These are phyloP conservation scores for Boletus tomentosulus DNA, from an alignment of 768 basidiomycete genomes.

Conservation along the genomic window DNA sequence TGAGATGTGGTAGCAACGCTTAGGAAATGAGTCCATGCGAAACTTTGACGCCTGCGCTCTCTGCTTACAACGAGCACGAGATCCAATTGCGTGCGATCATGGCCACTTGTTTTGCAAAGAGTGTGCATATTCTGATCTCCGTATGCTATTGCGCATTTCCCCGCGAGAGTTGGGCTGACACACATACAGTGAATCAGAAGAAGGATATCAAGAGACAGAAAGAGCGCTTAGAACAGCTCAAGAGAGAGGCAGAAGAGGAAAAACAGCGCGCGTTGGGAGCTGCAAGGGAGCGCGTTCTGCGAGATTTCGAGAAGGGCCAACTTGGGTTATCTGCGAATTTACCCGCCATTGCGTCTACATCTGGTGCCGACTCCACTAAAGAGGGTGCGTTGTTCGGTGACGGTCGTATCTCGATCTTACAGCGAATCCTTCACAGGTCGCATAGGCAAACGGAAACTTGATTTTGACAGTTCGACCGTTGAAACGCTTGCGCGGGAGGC, in stretches of 20 bases:
- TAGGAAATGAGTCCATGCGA: conserved; percentile 89
- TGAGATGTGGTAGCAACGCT: conserved; percentile 26
- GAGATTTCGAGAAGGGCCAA: conserved; percentile 87
- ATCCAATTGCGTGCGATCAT: conserved; percentile 76
- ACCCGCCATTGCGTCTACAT: conserved; percentile 34
- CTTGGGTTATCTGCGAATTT: conserved; percentile 55
- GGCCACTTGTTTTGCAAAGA: conserved; percentile 97
- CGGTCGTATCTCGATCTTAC: not conserved
- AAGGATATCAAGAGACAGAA: conserved; percentile 92
- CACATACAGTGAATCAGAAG: conserved; percentile 71
- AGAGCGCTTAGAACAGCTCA: conserved; percentile 66
- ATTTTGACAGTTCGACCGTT: conserved; percentile 69
- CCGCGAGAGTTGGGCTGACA: conserved; percentile 9
- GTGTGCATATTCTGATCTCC: conserved; percentile 82
- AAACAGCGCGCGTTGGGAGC: conserved; percentile 59
- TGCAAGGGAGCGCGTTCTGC: conserved; percentile 84
- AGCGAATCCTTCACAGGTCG: conserved; percentile 36
- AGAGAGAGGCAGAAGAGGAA: conserved; percentile 78
- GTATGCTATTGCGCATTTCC: conserved; percentile 39
- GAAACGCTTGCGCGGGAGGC: conserved; percentile 73
- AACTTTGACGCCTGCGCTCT: conserved; percentile 88
- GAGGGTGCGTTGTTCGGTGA: conserved; percentile 31
- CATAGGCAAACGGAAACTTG: conserved; percentile 80
- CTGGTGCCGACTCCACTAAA: conserved; percentile 32
- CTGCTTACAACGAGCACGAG: conserved; percentile 78